A percentile compares a stretch with the other conserved stretches of the same genome.
Conservation (phyloP, 371 early-diverging fungal species). For the Thermomucor indicae-seudaticae region DNA sequence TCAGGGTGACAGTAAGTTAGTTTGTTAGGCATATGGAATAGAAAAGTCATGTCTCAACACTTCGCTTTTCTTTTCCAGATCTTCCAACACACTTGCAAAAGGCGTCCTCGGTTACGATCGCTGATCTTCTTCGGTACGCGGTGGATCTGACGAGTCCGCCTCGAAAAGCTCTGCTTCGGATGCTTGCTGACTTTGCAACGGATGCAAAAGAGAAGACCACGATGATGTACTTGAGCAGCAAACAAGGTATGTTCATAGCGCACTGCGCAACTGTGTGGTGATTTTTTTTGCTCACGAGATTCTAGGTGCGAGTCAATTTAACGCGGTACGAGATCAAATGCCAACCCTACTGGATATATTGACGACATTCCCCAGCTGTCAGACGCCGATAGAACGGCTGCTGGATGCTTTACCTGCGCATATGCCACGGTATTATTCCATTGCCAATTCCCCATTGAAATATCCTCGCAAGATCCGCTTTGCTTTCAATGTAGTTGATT, state of each 20-base stretch:
- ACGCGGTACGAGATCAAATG: constrained; percentile 56
- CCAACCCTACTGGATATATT: constrained; percentile 79
- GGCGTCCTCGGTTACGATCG: constrained; percentile 38
- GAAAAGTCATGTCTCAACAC: not conserved
- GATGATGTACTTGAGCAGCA: constrained; percentile 74
- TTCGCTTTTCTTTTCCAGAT: constrained; percentile 10
- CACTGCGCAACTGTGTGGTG: no score
- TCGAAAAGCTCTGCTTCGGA: constrained; percentile 76
- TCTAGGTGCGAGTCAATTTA: constrained; percentile 62
- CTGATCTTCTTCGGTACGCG: constrained; percentile 63
- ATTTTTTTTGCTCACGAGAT: no score
- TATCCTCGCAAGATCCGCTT: constrained; percentile 53
- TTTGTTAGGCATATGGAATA: constrained; percentile 1
- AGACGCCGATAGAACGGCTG: constrained; percentile 59
- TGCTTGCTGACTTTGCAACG: constrained; percentile 74
- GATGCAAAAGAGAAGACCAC: constrained; percentile 64
- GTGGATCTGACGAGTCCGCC: constrained; percentile 74
- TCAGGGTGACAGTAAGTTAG: constrained; percentile 35
- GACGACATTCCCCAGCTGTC: constrained; percentile 68
- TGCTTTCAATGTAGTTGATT: constrained; percentile 87
- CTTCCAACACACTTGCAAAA: constrained; percentile 65
- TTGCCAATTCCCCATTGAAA: constrained; percentile 63
- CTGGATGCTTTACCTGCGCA: constrained; percentile 75
- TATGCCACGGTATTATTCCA: constrained; percentile 86
- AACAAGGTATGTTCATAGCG: constrained; percentile 52